Base-by-base conservation (phyloP, 345 rosid genomes). In the Luvunga scandens region DNA sequence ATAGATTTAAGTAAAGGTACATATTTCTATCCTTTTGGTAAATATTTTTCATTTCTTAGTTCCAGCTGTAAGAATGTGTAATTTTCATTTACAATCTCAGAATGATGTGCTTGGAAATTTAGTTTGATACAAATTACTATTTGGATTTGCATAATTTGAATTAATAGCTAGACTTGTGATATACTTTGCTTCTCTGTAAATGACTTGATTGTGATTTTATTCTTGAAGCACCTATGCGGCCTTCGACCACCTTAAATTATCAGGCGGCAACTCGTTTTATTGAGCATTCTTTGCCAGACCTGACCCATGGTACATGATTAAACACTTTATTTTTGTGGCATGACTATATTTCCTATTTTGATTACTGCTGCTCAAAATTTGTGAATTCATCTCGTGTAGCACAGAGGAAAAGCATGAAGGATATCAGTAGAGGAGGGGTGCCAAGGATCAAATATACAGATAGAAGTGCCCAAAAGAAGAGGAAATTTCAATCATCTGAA, bases 261-360 rank as follows among this genome's bases (percentile, higher is more conserved):
- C 94, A 77, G 75, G 99, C 97, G 60, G 93, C 99, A 16, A 86
- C 94, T 63, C 98, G 97, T 66, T 88, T 96, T 86, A 94, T 96
- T 22, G 90, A 89, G 76, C 98, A 94, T 87, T 92, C 98, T 39
- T 86, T 96, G 81, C 94, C 98, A 50, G 92, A 90, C 81, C 98
- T 96, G 66, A 90, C 94, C 24, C 81, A 92, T 14, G 90, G 98
- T 96, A 86, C 50, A 86, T 72, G 39, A 25, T 79, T 66, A 18
- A 71, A 48, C 66, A n/a, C n/a, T 77, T 60, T 78, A 63, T 33
- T 67, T 59, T 39, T 24, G 36, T 42, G 39, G 10, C 66, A 10
- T 71, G 42, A 60, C 36, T 0, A 31, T 42, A 45, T 33, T 27
- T 72, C 50, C 72, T 24, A 2, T 79, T 69, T 56, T 56, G 38